Percentiles rank a stretch among this genome's conserved stretches.
Evolutionary conservation across 2,329 filamentous ascomycete species (phyloP).

Genomic region (Cladosporium phlei): DNA sequence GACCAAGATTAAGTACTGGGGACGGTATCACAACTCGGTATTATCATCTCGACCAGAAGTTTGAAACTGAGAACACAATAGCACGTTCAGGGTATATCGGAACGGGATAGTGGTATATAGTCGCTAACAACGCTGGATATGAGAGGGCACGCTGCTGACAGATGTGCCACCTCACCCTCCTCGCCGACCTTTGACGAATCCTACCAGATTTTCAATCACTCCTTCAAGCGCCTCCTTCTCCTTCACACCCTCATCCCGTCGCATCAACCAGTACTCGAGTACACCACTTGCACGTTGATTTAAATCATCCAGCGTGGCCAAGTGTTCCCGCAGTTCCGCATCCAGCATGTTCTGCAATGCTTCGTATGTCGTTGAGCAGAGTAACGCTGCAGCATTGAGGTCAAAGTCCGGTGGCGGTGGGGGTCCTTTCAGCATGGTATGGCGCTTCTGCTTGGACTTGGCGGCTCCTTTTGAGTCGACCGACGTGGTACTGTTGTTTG

Average conservation of each 20-base stretch:
- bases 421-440: conserved; percentile 34
- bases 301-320: conserved; percentile 63
- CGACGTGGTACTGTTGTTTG: conserved; percentile 29
- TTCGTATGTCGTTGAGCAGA: conserved; percentile 80
- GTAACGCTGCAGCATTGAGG: conserved; percentile 67
- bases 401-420: conserved; percentile 72
- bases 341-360: conserved; percentile 76
- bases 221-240: conserved; percentile 93
- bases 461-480: conserved; percentile 28
- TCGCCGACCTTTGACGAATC: conserved; percentile 63
- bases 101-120: no score
- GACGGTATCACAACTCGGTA: no score
- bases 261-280: conserved; percentile 82
- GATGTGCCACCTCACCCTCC: conserved; percentile 19
- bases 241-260: conserved; percentile 78
- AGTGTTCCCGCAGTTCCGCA: conserved; percentile 67
- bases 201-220: conserved; percentile 90
- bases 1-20: no score
- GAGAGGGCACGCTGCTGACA: no score
- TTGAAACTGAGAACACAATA: no score
- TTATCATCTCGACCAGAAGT: no score
- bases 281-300: conserved; percentile 69
- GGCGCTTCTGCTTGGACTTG: conserved; percentile 15
- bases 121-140: no score
- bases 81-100: no score